Conservation (phyloP, 805 yeast species). For the Yarrowia deformans region DNA sequence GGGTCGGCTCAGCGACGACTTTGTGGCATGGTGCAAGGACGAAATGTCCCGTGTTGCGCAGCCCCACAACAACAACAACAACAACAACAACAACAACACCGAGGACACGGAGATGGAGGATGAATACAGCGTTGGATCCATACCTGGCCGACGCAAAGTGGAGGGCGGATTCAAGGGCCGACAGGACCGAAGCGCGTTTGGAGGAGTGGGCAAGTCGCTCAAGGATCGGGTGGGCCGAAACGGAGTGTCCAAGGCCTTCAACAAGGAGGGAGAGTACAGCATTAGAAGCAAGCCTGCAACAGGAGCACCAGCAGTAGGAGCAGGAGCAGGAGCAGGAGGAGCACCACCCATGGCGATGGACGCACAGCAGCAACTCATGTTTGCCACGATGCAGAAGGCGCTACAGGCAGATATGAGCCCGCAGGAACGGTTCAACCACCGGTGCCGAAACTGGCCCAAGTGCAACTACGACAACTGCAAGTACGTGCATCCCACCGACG, state of each 20-base stretch:
- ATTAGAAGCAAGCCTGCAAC: constrained; percentile 6
- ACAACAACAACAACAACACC: too few species aligned
- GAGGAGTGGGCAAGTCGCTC: constrained; percentile 34
- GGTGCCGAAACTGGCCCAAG: constrained; percentile 52
- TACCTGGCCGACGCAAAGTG: constrained; percentile 4
- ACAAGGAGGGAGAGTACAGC: constrained; percentile 4
- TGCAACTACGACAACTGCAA: constrained; percentile 58
- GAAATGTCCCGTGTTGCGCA: constrained; percentile 14
- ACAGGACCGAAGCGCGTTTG: constrained; percentile 14
- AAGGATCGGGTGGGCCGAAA: constrained; percentile 36
- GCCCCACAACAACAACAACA: too few species aligned
- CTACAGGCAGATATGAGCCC: not conserved
- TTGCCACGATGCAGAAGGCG: constrained; percentile 29
- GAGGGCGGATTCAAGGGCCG: constrained; percentile 9
- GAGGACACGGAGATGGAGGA: constrained; percentile 30
- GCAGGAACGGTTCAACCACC: constrained; percentile 37
- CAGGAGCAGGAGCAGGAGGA: too few species aligned
- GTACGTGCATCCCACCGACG: constrained; percentile 80
- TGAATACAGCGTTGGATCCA: not conserved
- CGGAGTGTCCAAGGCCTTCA: constrained; percentile 22
- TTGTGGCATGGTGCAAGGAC: constrained; percentile 30
- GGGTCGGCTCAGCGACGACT: constrained; percentile 1
- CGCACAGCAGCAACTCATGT: constrained; percentile 13
- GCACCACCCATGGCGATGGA: not conserved
- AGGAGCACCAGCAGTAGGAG: too few species aligned